Base-by-base conservation (phyloP, 2,329 filamentous ascomycete genomes). In the Fusarium redolens region DNA sequence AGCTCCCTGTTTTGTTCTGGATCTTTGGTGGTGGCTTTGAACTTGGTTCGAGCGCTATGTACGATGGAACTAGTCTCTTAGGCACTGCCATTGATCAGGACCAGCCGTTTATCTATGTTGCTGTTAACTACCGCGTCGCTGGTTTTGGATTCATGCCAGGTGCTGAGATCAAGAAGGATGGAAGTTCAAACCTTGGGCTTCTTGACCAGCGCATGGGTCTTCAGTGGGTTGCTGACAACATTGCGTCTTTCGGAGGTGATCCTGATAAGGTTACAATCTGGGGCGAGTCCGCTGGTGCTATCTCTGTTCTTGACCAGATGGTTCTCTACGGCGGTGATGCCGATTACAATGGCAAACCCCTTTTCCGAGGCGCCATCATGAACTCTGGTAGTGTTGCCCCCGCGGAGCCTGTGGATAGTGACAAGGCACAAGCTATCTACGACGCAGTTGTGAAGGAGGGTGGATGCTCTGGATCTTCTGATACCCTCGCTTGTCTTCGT, bases 341-440 rank as follows among this genome's bases (percentile, higher is more conserved):
- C 78, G 91, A 85, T 1, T 95, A 95, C 83, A 94, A 95, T 5
- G 92, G 91, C 59, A 90, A 92, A 75, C 85, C 90, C 2, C 85
- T 96, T 1, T 96, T 96, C 87, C 89, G 92, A 31, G 93, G 85
- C 2, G 93, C 85, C 31, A 95, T 96, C 75, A 95, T 96, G 93
- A 89, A 92, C 82, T 93, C 90, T 4, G 92, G 92, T 5, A 89
- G 86, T 63, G 79, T 92, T 5, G 81, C 89, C 1, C 91, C 91
- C 1, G 86, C 91, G 0, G 88, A 90, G 31, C 85, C 87, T 0
- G 88, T 94, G 1, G 92, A 94, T 75, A 87, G 88, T 35, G 81
- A 84, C 15, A 93, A 93, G 79, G 89, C 86, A 0, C 92, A 95
- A 77, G 84, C 80, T 4, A 82, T 89, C 7, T 95, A 93, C 77